Base-by-base conservation (phyloP, 169 alveolate genomes). In the Babesia bigemina region DNA sequence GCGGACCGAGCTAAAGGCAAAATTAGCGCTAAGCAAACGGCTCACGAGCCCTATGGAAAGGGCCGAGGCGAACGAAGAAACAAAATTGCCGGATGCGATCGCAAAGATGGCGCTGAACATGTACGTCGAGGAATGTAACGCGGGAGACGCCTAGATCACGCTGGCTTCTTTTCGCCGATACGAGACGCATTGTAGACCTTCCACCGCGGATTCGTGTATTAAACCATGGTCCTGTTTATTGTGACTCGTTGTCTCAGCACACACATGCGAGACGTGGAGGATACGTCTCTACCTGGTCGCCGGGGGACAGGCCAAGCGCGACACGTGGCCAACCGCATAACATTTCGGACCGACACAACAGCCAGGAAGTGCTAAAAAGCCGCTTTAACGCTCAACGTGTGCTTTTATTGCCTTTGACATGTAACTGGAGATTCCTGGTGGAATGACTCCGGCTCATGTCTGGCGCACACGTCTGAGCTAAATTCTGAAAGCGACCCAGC, bases 401-500 rank as follows among this genome's bases (percentile, higher is more conserved):
- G 63, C 75, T n/a, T 16, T 50, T 9, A 8, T 67, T 11, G 14
- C 6, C n/a, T 49, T 19, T 12, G 55, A 26, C 55, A 44, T 42
- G 55, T 52, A 63, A 36, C 9, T 4, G 76, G 65, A 52, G 76
- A 67, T 67, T 67, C 76, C 76, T 67, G 50, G 76, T 67, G 76
- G 76, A 67, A 67, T 67, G 28, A 49, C 65, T 67, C 76, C 76
- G 21, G 29, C 14, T 22, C 65, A 67, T 28, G 65, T 45, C 50
- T 11, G 17, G 14, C n/a, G 50, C 50, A 16, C 50, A 10, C 50
- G 19, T 13, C n/a, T 16, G 50, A 45, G 50, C 19, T 33, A 2
- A 2, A 33, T 33, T 33, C 6, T 33, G 39, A 33, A 33, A 33
- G 39, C 39, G 6, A 33, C 39, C 39, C 2, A 33, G 39, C 39